These are phyloP conservation scores for Verbascum thapsus DNA, from an alignment of 257 asterid species.

Conservation along the genomic window DNA sequence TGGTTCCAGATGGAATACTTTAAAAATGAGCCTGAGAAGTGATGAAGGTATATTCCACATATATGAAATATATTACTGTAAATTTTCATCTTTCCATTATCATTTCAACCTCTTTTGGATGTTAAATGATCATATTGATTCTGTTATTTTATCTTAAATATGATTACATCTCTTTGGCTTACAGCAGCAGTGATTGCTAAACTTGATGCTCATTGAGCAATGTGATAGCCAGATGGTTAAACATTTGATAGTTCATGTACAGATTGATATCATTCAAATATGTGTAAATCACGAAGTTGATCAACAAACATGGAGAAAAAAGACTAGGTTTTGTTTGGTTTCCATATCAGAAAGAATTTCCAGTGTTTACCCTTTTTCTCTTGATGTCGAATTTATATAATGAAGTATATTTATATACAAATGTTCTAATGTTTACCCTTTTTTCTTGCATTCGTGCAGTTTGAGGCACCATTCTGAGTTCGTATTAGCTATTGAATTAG, in stretches of 20 bases:
- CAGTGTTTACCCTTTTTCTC: too few species aligned
- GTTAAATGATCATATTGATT: neutral
- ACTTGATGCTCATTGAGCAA: too few species aligned
- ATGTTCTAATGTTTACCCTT: neutral
- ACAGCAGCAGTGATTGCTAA: too few species aligned
- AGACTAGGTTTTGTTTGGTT: too few species aligned
- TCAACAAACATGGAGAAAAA: too few species aligned
- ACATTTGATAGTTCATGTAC: too few species aligned
- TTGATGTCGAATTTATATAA: too few species aligned
- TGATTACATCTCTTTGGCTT: too few species aligned
- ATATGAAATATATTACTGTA: neutral
- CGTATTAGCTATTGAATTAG: conserved; percentile 22
- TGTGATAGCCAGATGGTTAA: too few species aligned
- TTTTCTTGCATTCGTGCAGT: conserved; percentile 29
- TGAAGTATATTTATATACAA: neutral
- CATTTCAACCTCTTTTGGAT: neutral
- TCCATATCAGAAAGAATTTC: too few species aligned
- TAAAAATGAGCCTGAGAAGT: conserved; percentile 63
- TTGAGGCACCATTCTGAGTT: conserved; percentile 21
- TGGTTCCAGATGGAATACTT: conserved; percentile 65
- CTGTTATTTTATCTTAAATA: neutral
- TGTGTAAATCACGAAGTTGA: too few species aligned
- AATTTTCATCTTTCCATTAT: neutral
- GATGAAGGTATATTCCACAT: conserved; percentile 40
- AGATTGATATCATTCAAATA: too few species aligned